A percentile compares a stretch with the other conserved stretches of the same genome.
Evolutionary conservation across 73 alveolate genomes (phyloP).

Genomic region (Paramecium tetraurelia): DNA sequence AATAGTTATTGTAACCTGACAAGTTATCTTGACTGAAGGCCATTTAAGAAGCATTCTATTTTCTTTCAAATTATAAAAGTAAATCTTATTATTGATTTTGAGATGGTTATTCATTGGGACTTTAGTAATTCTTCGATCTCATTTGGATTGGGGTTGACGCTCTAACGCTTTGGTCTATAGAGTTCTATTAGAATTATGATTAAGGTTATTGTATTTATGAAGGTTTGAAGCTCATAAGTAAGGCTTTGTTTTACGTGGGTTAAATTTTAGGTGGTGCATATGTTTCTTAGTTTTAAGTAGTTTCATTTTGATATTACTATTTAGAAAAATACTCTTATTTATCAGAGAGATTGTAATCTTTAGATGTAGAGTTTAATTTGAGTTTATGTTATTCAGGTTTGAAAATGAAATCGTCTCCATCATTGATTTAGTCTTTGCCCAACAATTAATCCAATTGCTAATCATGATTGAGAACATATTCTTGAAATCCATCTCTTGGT

Average conservation of each 20-base stretch:
- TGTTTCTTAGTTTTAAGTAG: neutral
- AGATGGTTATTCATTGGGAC: neutral
- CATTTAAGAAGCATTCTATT: neutral
- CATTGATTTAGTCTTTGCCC: neutral
- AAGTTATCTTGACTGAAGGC: neutral
- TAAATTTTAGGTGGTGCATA: neutral
- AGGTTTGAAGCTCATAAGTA: neutral
- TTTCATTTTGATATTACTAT: neutral
- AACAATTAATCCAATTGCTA: neutral
- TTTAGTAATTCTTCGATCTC: neutral
- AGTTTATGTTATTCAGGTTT: slow-evolving; percentile 44
- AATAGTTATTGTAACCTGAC: neutral
- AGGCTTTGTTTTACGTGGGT: neutral
- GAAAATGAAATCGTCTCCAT: slow-evolving; percentile 10
- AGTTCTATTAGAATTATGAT: neutral
- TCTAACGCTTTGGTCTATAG: neutral
- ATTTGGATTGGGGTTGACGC: neutral
- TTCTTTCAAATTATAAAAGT: neutral
- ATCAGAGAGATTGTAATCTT: neutral
- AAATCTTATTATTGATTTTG: neutral
- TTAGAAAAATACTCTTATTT: neutral
- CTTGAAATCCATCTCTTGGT: slow-evolving; percentile 16
- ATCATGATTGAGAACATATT: slow-evolving; percentile 30
- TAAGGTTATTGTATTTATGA: neutral
- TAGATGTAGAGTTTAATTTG: neutral